Evolutionary conservation across 768 basidiomycete genomes (phyloP).

Genomic region (Paxillus involutus): DNA sequence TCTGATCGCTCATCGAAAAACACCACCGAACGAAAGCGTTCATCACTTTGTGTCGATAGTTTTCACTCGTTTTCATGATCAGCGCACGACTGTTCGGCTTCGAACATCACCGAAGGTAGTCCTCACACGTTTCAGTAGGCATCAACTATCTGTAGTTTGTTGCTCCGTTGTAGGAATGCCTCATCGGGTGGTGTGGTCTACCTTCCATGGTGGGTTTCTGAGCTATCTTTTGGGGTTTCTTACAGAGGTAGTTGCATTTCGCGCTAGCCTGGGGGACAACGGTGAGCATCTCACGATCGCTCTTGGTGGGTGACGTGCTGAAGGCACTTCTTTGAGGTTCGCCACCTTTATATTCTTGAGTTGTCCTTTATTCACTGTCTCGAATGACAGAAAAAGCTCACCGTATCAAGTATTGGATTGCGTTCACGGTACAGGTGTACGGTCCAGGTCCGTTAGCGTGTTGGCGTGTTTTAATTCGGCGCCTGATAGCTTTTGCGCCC

Average conservation of each 20-base stretch:
- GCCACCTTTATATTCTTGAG: constrained; percentile 3
- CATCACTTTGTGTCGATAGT: not conserved
- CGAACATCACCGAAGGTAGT: constrained; percentile 3
- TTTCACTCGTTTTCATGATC: not conserved
- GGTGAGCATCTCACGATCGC: not conserved
- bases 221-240: not conserved
- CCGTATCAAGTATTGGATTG: constrained; percentile 11
- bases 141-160: not conserved
- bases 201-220: not conserved
- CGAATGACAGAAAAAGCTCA: not conserved
- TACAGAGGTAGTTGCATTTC: not conserved
- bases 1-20: too few relatives aligned
- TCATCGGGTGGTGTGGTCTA: not conserved
- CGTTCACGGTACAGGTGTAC: constrained; percentile 23
- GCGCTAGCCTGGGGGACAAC: not conserved
- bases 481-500: constrained; percentile 20
- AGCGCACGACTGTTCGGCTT: not conserved
- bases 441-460: not conserved
- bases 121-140: not conserved
- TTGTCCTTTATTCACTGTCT: not conserved
- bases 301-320: not conserved
- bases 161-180: not conserved
- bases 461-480: not conserved
- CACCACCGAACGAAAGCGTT: not conserved
- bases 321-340: constrained; percentile 2